Percentiles rank a stretch among this genome's conserved stretches.
Conservation (phyloP, 352 stramenopile genomes). For the Blastocystis sp. region DNA sequence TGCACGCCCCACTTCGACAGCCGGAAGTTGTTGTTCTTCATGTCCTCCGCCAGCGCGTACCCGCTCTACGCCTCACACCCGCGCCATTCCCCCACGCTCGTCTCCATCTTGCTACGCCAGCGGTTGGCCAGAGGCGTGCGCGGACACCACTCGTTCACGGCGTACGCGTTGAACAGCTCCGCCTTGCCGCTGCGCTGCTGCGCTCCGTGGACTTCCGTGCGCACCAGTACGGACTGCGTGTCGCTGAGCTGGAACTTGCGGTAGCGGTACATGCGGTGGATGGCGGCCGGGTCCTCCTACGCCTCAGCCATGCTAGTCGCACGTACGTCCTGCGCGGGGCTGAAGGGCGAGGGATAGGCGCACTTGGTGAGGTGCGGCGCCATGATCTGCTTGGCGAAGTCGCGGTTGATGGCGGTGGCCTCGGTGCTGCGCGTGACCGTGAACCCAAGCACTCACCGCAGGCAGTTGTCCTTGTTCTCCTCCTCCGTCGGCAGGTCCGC, state of each 20-base stretch:
- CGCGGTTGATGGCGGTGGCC: slow-evolving; percentile 2
- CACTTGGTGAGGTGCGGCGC: not conserved
- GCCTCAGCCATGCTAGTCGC: not conserved
- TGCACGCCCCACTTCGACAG: slow-evolving; percentile 95
- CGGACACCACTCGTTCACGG: slow-evolving; percentile 42
- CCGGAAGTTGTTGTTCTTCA: slow-evolving; percentile 98
- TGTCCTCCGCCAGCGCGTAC: slow-evolving; percentile 91
- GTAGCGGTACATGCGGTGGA: slow-evolving; percentile 48
- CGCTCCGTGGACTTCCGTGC: slow-evolving; percentile 50
- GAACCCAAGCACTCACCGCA: not conserved
- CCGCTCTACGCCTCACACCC: slow-evolving; percentile 84
- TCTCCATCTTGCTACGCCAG: slow-evolving; percentile 26
- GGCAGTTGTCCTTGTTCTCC: slow-evolving; percentile 71
- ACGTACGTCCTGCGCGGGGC: not conserved
- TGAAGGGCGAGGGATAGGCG: slow-evolving; percentile 16
- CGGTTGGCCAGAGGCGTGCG: slow-evolving; percentile 8
- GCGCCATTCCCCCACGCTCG: not conserved
- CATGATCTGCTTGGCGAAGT: slow-evolving; percentile 36
- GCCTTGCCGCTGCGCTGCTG: not conserved
- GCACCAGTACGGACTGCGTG: slow-evolving; percentile 15
- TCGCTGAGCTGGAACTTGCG: slow-evolving; percentile 42
- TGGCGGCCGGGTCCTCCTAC: not conserved
- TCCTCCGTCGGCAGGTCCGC: slow-evolving; percentile 78
- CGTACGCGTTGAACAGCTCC: slow-evolving; percentile 27
- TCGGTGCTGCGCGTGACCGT: not conserved